Conservation (phyloP, 1,284 basidiomycete species). For the Ceraceosorus guamensis region DNA sequence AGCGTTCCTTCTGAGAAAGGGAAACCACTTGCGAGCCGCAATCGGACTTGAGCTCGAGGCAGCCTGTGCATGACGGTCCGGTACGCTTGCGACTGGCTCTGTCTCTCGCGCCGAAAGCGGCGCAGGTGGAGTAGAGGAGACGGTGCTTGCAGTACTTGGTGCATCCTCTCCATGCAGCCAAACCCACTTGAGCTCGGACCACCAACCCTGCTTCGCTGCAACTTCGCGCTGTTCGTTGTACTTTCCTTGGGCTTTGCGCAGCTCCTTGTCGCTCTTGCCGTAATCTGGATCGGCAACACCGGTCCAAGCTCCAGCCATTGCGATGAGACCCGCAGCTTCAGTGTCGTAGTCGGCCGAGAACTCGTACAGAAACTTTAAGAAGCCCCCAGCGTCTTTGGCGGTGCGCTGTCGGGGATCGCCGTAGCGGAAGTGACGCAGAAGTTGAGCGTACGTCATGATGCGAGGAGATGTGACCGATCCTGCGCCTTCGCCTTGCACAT, state of each 20-base stretch:
- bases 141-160: neutral
- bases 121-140: no score
- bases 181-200: constrained; percentile 19
- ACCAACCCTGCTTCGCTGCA: constrained; percentile 13
- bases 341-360: no score
- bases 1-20: neutral
- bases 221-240: neutral
- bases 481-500: no score
- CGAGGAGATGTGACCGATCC: neutral
- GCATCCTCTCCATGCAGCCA: constrained; percentile 26
- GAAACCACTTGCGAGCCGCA: constrained; percentile 7
- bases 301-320: neutral
- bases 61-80: no score
- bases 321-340: neutral
- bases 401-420: no score
- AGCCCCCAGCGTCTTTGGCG: no score
- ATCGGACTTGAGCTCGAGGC: neutral
- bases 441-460: neutral
- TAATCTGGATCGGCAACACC: no score
- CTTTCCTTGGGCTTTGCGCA: neutral
- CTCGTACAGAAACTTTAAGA: no score
- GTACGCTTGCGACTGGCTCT: no score
- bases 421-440: neutral
- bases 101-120: no score
- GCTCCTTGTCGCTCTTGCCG: neutral